phyloP scores from a whole-genome alignment of 805 yeast genomes.

The Barnettozyma salicaria region DNA sequence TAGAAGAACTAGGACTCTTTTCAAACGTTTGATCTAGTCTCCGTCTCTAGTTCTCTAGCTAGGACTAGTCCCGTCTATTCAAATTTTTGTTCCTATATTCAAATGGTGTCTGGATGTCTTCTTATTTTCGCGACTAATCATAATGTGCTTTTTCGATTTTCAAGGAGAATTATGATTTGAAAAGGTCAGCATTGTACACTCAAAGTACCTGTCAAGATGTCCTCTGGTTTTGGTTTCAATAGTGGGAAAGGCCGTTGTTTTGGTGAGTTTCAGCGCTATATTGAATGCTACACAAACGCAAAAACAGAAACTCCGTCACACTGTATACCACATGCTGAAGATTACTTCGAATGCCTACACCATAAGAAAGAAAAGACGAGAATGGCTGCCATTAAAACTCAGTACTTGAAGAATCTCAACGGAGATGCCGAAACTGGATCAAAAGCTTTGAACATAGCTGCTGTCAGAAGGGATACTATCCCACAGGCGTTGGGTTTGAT shows the following conservation, averaged over 20 bases:
- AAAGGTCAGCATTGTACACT: neutral
- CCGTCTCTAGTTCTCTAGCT: no score
- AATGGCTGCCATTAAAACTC: conserved; percentile 21
- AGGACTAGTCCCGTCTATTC: neutral
- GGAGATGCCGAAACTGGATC: conserved; percentile 3
- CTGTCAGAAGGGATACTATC: conserved; percentile 13
- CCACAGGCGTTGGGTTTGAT: conserved; percentile 24
- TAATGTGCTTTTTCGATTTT: no score
- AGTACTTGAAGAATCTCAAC: conserved; percentile 16
- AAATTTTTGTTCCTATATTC: neutral
- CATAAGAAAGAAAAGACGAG: conserved; percentile 38
- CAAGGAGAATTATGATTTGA: neutral
- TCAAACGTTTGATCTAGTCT: no score
- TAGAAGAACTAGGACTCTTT: no score
- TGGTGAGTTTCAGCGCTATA: conserved; percentile 37
- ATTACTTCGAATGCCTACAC: conserved; percentile 45
- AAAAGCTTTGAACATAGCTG: conserved; percentile 6
- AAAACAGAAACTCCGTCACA: conserved; percentile 30
- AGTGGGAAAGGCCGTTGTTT: conserved; percentile 45
- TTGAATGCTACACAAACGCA: conserved; percentile 40
- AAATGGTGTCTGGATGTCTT: conserved; percentile 8
- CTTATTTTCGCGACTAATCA: neutral
- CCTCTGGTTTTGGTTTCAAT: conserved; percentile 34
- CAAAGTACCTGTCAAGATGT: conserved; percentile 18
- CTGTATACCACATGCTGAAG: conserved; percentile 39